Evolutionary conservation across 306 rosid genomes (phyloP).

Genomic region (Corylus heterophylla): DNA sequence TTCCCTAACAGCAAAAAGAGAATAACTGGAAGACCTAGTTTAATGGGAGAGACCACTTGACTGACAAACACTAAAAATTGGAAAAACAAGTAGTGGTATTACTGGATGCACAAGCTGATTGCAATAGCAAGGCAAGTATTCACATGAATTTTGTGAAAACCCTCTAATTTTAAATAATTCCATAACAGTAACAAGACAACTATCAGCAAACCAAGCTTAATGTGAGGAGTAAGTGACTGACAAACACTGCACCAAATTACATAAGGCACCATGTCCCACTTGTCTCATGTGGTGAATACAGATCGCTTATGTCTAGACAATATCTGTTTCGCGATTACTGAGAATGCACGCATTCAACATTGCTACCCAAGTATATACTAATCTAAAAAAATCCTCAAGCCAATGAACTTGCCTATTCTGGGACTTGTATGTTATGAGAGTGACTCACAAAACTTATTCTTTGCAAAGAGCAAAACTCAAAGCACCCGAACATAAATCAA

Average conservation of each 20-base stretch:
- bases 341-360: neutral
- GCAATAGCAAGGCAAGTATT: neutral
- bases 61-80: neutral
- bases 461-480: neutral
- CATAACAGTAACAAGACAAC: neutral
- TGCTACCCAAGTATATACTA: too few species aligned
- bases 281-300: neutral
- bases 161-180: neutral
- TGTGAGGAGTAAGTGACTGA: neutral
- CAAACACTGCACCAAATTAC: neutral
- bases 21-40: neutral
- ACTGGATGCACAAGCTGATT: neutral
- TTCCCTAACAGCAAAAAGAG: neutral
- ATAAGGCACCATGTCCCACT: neutral
- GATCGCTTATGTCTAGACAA: neutral
- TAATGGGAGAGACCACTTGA: neutral
- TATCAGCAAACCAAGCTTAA: neutral
- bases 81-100: neutral
- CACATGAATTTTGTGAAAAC: neutral
- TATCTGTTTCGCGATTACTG: neutral
- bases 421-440: neutral
- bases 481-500: neutral
- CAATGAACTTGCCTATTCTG: neutral
- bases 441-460: neutral
- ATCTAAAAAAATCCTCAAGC: neutral